Evolutionary conservation across 2,329 filamentous ascomycete species (phyloP).

Genomic region (Claviceps sp.): DNA sequence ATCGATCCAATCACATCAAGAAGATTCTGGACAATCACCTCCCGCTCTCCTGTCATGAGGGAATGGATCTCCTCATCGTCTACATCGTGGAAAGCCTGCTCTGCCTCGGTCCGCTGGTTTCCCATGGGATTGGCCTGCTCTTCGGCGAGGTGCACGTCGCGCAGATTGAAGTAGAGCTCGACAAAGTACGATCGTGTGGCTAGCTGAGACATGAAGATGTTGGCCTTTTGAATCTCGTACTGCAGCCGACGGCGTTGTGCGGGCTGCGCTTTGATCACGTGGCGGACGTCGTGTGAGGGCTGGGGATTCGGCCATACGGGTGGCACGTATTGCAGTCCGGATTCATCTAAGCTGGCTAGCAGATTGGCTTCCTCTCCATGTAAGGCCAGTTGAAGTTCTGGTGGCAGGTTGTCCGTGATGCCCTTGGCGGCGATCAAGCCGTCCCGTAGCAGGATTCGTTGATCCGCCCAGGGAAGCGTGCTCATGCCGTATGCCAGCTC

Average conservation of each 20-base stretch:
- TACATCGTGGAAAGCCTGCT: slow-evolving; percentile 23
- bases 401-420: slow-evolving; percentile 52
- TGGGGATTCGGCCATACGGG: slow-evolving; percentile 33
- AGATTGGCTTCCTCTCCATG: slow-evolving; percentile 21
- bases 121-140: slow-evolving; percentile 24
- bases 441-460: slow-evolving; percentile 58
- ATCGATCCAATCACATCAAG: slow-evolving; percentile 63
- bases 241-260: slow-evolving; percentile 46
- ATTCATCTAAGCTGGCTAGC: slow-evolving; percentile 29
- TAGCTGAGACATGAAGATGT: slow-evolving; percentile 72
- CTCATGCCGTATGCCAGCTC: slow-evolving; percentile 73
- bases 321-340: slow-evolving; percentile 37
- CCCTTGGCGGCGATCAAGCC: slow-evolving; percentile 58
- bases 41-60: slow-evolving; percentile 61
- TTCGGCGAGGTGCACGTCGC: slow-evolving; percentile 47
- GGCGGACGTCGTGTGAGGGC: slow-evolving; percentile 36
- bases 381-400: slow-evolving; percentile 48
- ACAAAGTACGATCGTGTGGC: slow-evolving; percentile 74
- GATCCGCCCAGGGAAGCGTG: slow-evolving; percentile 64
- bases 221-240: slow-evolving; percentile 84
- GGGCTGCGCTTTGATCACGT: slow-evolving; percentile 34
- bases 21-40: slow-evolving; percentile 69
- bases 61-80: slow-evolving; percentile 39
- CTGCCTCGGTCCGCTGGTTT: slow-evolving; percentile 22
- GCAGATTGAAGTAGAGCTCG: slow-evolving; percentile 70